Percentiles rank a stretch among this genome's conserved stretches.
phyloP scores from a whole-genome alignment of 495 filamentous ascomycete genomes.

The Neurospora sp. region DNA sequence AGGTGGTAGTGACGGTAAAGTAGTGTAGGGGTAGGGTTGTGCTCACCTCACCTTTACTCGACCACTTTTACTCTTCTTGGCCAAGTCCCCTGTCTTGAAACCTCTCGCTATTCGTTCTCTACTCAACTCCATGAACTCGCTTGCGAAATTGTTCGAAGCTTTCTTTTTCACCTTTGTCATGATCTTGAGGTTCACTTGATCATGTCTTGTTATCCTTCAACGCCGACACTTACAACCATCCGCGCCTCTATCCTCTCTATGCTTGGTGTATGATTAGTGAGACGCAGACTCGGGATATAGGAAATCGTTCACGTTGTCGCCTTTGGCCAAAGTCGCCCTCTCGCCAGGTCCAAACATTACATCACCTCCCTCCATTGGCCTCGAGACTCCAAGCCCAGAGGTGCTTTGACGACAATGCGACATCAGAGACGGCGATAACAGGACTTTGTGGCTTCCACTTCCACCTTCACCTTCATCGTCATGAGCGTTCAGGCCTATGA shows the following conservation, averaged over 20 bases:
- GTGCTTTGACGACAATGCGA: background rate
- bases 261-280: background rate
- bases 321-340: background rate
- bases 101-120: background rate
- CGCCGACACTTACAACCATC: background rate
- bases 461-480: background rate
- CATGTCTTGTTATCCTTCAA: background rate
- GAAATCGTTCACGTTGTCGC: background rate
- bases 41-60: background rate
- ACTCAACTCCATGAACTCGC: background rate
- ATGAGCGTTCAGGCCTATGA: slow-evolving; percentile 19
- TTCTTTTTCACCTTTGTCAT: background rate
- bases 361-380: background rate
- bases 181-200: background rate
- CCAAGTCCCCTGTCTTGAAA: background rate
- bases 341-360: background rate
- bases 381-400: background rate
- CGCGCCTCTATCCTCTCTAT: background rate
- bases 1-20: background rate
- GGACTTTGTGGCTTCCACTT: background rate
- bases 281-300: background rate
- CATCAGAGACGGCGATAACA: slow-evolving; percentile 1
- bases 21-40: background rate
- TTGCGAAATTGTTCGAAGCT: background rate
- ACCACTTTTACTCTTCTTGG: background rate